Evolutionary conservation across 2,329 filamentous ascomycete genomes (phyloP), one percentile per base, ranked within the genome.

Genomic region (Penicillium glabrum): DNA sequence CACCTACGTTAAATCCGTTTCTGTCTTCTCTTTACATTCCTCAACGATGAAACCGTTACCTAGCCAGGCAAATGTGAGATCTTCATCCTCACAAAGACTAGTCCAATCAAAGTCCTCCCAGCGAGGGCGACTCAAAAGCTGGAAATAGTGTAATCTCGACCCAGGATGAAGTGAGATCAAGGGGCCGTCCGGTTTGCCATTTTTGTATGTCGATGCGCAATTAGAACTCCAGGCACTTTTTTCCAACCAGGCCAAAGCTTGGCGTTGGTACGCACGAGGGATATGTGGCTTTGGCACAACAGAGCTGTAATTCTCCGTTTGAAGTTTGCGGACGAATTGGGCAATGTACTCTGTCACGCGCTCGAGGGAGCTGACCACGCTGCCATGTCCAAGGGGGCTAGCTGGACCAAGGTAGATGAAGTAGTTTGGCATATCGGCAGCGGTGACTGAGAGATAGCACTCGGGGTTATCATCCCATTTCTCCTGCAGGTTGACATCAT

Each of bases 401-500:
- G 7, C 35, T 37, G 35, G 35, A 10, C 35, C 35, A 37, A 37
- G 35, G 4, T 37, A 37, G n/a, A 49, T 54, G 21, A 49, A 54
- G 24, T 49, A 52, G 27, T 52, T 54, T 3, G 52, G 52, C 24
- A 54, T 33, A 27, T 37, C 33, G 10, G 37, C n/a, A 19, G 46
- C 45, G 8, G 45, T 29, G 3, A 54, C 27, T 5, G 33, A 46
- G 14, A 54, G 45, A 4, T 54, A 54, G 7, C 29, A 27, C 26
- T 48, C 51, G 4, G 51, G 51, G 6, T 39, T 33, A 1, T 54
- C n/a, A 3, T 45, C 43, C 51, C 51, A 53, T 10, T 26, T 21
- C 1, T 53, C 24, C 10, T 13, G 82, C 0, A 83, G 80, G 1
- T 79, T 83, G 51, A 79, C 74, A 6, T 23, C 24, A 43, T 57